Evolutionary conservation across 768 basidiomycete genomes (phyloP), one percentile per base, ranked within the genome.

Genomic region (Auriscalpium orientale): DNA sequence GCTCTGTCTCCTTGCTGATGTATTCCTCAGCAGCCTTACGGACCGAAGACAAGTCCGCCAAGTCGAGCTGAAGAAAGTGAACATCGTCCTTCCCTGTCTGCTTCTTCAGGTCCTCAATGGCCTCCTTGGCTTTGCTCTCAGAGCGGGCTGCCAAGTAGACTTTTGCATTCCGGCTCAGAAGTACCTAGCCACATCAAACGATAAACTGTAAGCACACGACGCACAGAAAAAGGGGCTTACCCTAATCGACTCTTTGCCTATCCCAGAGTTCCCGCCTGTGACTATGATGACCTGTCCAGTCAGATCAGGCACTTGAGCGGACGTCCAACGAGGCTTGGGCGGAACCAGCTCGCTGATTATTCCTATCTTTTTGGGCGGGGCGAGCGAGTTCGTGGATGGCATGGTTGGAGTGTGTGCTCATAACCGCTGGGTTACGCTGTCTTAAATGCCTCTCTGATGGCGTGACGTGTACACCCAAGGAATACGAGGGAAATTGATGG

Each of bases 261-360:
- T 60, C 1, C 66, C 66, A n/a, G 56, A 47, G 46, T 65, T 60
- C 2, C 63, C 65, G 5, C 56, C 60, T 7, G 62, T 60, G 20
- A 65, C 74, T 21, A 79, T 72, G 8, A 70, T 67, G 12, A 76
- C 71, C 59, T 75, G 72, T 2, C 76, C 76, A 1, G 68, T 60
- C n/a, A 79, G 64, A 58, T 78, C 75, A 10, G 78, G 76, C 33
- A 79, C 73, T 37, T 76, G 66, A 18, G 69, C 59, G 2, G 65
- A 58, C 18, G 60, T 59, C 62, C 70, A 74, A 49, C 62, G 57
- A 12, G 71, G 49, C 54, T 62, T 64, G 0, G 61, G 61, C 13
- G 62, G 64, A 40, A 56, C 53, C 45, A 49, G 51, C 33, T 60
- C 54, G 28, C 45, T 40, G 34, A 64, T 8, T 20, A 45, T 8